Conservation (phyloP, 2,329 filamentous ascomycete genomes). For the Fusarium sp. region DNA sequence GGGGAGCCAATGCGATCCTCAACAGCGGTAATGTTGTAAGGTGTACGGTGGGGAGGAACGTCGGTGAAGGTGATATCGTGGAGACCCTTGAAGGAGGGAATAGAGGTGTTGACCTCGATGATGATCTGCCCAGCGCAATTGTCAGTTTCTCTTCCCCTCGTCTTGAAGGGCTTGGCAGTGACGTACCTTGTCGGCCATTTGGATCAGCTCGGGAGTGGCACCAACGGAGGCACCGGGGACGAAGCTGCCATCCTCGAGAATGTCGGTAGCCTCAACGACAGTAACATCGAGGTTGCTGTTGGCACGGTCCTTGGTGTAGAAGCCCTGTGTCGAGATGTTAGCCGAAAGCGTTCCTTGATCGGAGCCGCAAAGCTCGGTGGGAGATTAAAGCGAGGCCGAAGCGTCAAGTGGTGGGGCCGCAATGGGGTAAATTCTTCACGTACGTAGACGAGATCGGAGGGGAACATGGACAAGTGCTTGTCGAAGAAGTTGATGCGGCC, state of each 20-base stretch:
- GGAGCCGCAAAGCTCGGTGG: conserved; percentile 34
- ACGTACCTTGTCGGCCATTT: conserved; percentile 85
- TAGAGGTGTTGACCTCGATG: conserved; percentile 90
- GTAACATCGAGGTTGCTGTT: conserved; percentile 83
- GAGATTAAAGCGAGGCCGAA: conserved; percentile 41
- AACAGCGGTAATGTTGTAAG: conserved; percentile 85
- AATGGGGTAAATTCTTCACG: conserved; percentile 41
- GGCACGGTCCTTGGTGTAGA: conserved; percentile 84
- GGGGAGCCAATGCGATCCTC: conserved; percentile 88
- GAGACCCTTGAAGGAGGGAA: conserved; percentile 86
- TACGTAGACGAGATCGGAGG: conserved; percentile 85
- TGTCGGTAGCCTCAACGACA: conserved; percentile 87
- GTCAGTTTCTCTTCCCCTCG: conserved; percentile 11
- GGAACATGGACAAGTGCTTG: conserved; percentile 95
- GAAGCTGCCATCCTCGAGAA: conserved; percentile 89
- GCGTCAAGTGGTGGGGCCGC: conserved; percentile 27
- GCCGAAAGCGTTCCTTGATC: conserved; percentile 14
- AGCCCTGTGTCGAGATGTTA: conserved; percentile 65
- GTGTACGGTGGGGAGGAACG: conserved; percentile 82
- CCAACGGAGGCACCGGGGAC: conserved; percentile 89
- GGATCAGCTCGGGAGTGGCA: conserved; percentile 85
- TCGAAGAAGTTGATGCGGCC: conserved; percentile 93
- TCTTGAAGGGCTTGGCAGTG: background rate
- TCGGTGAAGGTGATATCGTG: conserved; percentile 95
- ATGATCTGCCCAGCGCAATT: conserved; percentile 68